Conservation (phyloP, 805 yeast species). For the Candida multigemmis region DNA sequence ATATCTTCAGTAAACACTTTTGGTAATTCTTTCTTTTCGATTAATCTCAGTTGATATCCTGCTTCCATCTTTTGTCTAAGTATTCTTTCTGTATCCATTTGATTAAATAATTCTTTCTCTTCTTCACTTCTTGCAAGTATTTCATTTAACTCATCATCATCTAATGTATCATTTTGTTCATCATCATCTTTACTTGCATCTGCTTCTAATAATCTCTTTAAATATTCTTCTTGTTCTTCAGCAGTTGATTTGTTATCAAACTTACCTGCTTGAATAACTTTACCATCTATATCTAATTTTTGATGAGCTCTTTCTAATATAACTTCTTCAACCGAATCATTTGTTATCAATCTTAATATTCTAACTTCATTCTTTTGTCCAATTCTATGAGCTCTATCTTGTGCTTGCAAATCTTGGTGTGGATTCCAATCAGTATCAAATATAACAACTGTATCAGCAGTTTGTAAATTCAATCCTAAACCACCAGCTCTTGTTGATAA, state of each 20-base stretch:
- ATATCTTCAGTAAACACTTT: slow-evolving; percentile 65
- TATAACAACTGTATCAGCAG: slow-evolving; percentile 80
- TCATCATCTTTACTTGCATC: slow-evolving; percentile 49
- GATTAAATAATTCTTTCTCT: slow-evolving; percentile 45
- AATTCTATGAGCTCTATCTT: slow-evolving; percentile 84
- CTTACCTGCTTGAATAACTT: slow-evolving; percentile 87
- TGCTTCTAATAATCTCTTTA: slow-evolving; percentile 63
- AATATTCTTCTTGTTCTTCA: slow-evolving; percentile 77
- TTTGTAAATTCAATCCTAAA: slow-evolving; percentile 75
- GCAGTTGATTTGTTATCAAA: slow-evolving; percentile 81
- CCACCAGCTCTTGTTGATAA: slow-evolving; percentile 88
- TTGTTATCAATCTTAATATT: slow-evolving; percentile 69
- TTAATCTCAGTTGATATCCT: slow-evolving; percentile 41
- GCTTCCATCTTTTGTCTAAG: slow-evolving; percentile 22
- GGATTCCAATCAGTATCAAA: slow-evolving; percentile 91
- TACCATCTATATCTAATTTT: slow-evolving; percentile 79
- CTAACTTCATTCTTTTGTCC: slow-evolving; percentile 86
- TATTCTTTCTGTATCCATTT: slow-evolving; percentile 53
- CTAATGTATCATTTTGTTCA: slow-evolving; percentile 48
- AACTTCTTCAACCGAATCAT: slow-evolving; percentile 78
- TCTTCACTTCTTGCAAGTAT: slow-evolving; percentile 60
- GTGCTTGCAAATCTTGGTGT: slow-evolving; percentile 86
- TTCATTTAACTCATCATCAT: slow-evolving; percentile 66
- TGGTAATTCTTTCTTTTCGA: slow-evolving; percentile 68
- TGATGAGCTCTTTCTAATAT: slow-evolving; percentile 77